Evolutionary conservation across 768 basidiomycete genomes (phyloP), one percentile per base, ranked within the genome.

Genomic region (Podaxis sp.): DNA sequence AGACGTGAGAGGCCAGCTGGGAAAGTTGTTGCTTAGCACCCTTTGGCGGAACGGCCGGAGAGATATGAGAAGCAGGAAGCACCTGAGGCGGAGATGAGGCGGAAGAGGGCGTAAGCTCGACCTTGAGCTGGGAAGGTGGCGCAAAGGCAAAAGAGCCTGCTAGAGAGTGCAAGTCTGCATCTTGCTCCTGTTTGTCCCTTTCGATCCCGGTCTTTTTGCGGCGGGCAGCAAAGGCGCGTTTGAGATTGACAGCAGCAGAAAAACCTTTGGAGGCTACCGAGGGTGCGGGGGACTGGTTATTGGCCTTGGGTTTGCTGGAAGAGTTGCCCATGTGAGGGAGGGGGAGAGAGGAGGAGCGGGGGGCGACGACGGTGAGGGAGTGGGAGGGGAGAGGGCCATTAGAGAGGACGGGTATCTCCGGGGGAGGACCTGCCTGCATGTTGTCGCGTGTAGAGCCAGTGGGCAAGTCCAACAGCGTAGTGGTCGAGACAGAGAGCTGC

Each of bases 121-220:
- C 70, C 43, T 63, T 65, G n/a, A 64, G 56, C 17, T 58, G 66
- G 33, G 43, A 54, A 3, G 62, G 64, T 27, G 41, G 65, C 19
- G 57, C 53, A 60, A 41, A 50, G 49, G 25, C 13, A 24, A 24
- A 50, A 5, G 56, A 58, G 19, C 56, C 59, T 61, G 52, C 37
- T 25, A 50, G 24, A 17, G 54, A 55, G 7, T 37, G 37, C 3
- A 37, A 41, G 29, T 55, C 54, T 11, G 54, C 49, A 55, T 59
- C 64, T 37, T 43, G 57, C 55, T 41, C 59, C 49, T 40, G 19
- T 52, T 17, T 41, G 51, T 38, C 19, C 53, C 37, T 55, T 25
- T 49, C 68, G 67, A 85, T 82, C 67, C 83, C 83, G 6, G 84
- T 80, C 70, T 83, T 84, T 76, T 85, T 87, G 63, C 84, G 76